Evolutionary conservation across 2,329 filamentous ascomycete genomes (phyloP), one percentile per base, ranked within the genome.

Genomic region (Xylaria hypoxylon): DNA sequence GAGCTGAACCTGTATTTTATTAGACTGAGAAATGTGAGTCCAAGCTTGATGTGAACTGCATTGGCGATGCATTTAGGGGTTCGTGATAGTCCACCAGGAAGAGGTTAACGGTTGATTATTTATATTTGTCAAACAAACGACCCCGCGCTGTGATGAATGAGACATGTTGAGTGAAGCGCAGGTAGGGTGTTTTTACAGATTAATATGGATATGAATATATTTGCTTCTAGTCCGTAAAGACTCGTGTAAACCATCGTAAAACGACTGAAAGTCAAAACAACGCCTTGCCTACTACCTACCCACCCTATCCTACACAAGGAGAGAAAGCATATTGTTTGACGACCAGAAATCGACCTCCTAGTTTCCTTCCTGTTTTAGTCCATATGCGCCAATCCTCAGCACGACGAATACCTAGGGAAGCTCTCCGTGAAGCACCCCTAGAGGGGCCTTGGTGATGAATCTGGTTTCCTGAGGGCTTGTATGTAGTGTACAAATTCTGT

Each of bases 11-110:
- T 67, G 47, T 59, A 59, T 56, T 64, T 58, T 64, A 58, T 47
- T 68, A 65, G 53, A 68, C 44, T 44, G 59, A 40, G 42, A 33
- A 64, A 64, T 62, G 24, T 53, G 47, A 65, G 40, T 56, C 51
- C 17, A 19, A 42, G 38, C 45, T 17, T 44, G 33, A 45, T 35
- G 7, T 22, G 50, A 50, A 24, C 11, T 57, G 10, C 22, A 22
- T 52, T 15, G 19, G 10, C 45, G 57, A 45, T 40, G 33, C 40
- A 56, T 52, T 1, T 38, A 17, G 31, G 17, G 48, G 28, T 22
- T 22, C 2, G 19, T 24, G 24, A 26, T 44, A 33, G 26, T 52
- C 31, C 50, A 22, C n/a, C 50, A 22, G n/a, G 5, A 35, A 35
- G 11, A 57, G 53, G 26, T n/a, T 28, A 31, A 31, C 3, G 6